These are phyloP conservation scores for Talaromyces sp. DNA, from an alignment of 2,329 filamentous ascomycete species.

Conservation along the genomic window DNA sequence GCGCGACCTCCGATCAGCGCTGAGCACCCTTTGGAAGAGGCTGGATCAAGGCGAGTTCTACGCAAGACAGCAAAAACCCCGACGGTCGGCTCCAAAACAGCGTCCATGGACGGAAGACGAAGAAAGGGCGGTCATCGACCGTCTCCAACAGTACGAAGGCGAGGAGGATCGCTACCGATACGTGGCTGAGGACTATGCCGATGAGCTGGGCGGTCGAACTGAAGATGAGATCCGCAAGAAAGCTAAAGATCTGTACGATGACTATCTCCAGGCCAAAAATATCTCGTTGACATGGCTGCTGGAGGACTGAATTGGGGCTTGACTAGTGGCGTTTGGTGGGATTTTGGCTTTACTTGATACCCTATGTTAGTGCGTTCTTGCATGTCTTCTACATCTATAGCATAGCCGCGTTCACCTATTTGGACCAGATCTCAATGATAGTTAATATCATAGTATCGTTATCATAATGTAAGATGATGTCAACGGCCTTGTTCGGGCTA, in stretches of 20 bases:
- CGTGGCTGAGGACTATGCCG: constrained; percentile 7
- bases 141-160: constrained; percentile 20
- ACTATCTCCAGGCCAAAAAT: constrained; percentile 4
- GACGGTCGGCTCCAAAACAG: neutral
- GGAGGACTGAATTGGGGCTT: constrained; percentile 3
- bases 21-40: constrained; percentile 13
- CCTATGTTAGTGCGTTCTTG: neutral
- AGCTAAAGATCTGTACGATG: constrained; percentile 12
- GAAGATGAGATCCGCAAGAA: constrained; percentile 16
- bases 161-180: neutral
- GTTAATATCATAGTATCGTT: neutral
- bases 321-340: constrained; percentile 9
- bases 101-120: constrained; percentile 21
- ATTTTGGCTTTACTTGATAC: neutral
- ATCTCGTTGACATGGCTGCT: constrained; percentile 11
- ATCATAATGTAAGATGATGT: neutral
- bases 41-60: neutral
- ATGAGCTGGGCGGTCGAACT: constrained; percentile 14
- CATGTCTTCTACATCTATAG: neutral
- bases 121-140: constrained; percentile 19
- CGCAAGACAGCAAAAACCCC: neutral
- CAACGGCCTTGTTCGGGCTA: neutral
- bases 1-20: constrained; percentile 8
- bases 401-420: neutral
- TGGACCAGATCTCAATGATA: neutral